Evolutionary conservation across 1,139 yeast genomes (phyloP).

Genomic region (Diutina siamensis): DNA sequence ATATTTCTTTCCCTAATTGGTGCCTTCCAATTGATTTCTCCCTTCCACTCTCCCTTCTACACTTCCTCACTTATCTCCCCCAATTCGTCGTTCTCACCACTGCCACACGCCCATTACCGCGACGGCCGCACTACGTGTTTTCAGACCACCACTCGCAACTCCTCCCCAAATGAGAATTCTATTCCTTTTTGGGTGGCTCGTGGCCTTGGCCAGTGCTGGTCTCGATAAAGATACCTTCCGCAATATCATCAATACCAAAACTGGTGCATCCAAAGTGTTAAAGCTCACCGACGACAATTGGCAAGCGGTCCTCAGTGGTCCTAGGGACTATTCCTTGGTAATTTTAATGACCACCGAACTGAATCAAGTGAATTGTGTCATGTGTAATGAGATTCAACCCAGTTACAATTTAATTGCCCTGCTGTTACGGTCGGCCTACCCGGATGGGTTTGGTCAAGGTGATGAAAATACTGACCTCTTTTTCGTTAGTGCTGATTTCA

Average conservation of each 20-base stretch:
- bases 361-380: slow-evolving; percentile 61
- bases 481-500: slow-evolving; percentile 68
- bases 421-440: slow-evolving; percentile 41
- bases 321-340: slow-evolving; percentile 59
- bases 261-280: slow-evolving; percentile 11
- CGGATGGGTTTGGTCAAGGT: slow-evolving; percentile 18
- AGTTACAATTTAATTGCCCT: slow-evolving; percentile 45
- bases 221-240: background rate
- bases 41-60: too few relatives aligned
- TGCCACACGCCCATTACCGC: too few relatives aligned
- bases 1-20: too few relatives aligned
- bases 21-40: too few relatives aligned
- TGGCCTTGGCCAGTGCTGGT: slow-evolving; percentile 1
- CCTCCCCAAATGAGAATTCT: background rate
- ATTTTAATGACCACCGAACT: slow-evolving; percentile 64
- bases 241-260: background rate
- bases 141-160: background rate
- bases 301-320: slow-evolving; percentile 47
- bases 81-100: too few relatives aligned
- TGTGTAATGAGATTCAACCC: slow-evolving; percentile 67
- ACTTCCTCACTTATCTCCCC: too few relatives aligned
- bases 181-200: slow-evolving; percentile 2
- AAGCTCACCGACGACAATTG: slow-evolving; percentile 50
- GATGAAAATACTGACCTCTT: slow-evolving; percentile 32
- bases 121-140: background rate